phyloP scores from a whole-genome alignment of 1,284 basidiomycete genomes.

The Tausonia pullulans region DNA sequence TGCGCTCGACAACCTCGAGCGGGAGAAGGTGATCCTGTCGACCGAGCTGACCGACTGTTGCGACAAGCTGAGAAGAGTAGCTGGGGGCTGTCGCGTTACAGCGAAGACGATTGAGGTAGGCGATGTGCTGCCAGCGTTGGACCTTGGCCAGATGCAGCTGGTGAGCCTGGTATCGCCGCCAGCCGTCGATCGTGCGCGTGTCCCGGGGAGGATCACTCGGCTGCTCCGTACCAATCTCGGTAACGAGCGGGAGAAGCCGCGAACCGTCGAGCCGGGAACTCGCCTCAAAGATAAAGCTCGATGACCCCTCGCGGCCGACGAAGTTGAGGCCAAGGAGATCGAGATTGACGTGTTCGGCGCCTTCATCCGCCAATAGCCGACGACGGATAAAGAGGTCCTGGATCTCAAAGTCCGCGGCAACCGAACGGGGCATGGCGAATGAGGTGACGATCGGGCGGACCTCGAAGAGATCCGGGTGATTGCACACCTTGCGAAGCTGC shows the following conservation, averaged over 20 bases:
- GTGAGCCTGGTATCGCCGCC: conserved; percentile 49
- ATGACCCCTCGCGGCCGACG: conserved; percentile 37
- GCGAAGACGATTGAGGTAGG: conserved; percentile 65
- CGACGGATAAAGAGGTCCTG: conserved; percentile 75
- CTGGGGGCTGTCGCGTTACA: conserved; percentile 49
- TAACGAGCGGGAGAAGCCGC: conserved; percentile 48
- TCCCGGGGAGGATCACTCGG: conserved; percentile 47
- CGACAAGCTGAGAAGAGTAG: conserved; percentile 53
- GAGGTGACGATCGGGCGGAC: conserved; percentile 87
- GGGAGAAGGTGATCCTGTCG: conserved; percentile 49
- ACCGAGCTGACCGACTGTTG: conserved; percentile 33
- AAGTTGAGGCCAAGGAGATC: conserved; percentile 57
- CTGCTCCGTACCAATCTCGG: conserved; percentile 39
- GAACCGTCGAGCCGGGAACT: conserved; percentile 57
- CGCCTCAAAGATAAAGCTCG: conserved; percentile 45
- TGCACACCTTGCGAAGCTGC: conserved; percentile 92
- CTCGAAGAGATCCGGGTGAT: conserved; percentile 92
- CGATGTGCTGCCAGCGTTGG: conserved; percentile 56
- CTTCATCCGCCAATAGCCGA: conserved; percentile 45
- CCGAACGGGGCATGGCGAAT: conserved; percentile 73
- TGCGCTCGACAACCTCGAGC: conserved; percentile 39
- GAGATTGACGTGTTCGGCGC: conserved; percentile 45
- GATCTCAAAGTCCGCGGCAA: conserved; percentile 74
- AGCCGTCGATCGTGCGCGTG: conserved; percentile 62
- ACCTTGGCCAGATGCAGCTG: conserved; percentile 45